A percentile compares a stretch with the other conserved stretches of the same genome.
phyloP scores from a whole-genome alignment of 345 rosid species.

The Melastoma malabathricum region DNA sequence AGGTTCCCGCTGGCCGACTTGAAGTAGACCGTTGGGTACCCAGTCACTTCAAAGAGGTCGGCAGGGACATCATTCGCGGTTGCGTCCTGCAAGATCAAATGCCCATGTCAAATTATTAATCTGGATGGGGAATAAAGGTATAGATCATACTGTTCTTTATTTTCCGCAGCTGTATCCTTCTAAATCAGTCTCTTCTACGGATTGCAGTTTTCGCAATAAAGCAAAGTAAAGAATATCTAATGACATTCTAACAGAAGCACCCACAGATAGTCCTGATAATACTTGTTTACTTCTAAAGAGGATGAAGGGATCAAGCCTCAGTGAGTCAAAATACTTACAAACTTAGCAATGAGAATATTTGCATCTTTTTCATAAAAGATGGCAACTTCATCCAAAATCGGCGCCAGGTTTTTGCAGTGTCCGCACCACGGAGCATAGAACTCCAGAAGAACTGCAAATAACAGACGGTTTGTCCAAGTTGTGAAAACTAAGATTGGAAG shows the following conservation, averaged over 20 bases:
- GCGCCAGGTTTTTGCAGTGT: constrained; percentile 84
- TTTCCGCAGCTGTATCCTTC: too few relatives aligned
- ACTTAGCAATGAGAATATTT: constrained; percentile 57
- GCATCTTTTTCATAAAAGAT: constrained; percentile 47
- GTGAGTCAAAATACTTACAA: constrained; percentile 32
- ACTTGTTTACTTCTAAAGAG: background rate
- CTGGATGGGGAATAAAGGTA: too few relatives aligned
- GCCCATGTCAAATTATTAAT: background rate
- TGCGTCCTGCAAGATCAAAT: constrained; percentile 43
- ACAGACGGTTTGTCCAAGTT: constrained; percentile 1
- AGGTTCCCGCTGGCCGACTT: constrained; percentile 55
- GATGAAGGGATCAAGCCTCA: background rate
- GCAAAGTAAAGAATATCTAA: too few relatives aligned
- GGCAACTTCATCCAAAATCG: constrained; percentile 92
- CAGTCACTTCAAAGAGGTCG: constrained; percentile 62
- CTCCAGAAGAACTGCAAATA: constrained; percentile 65
- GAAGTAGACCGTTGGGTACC: constrained; percentile 78
- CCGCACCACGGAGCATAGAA: constrained; percentile 99
- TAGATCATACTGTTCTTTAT: too few relatives aligned
- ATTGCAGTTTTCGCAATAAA: too few relatives aligned
- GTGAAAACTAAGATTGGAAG: background rate
- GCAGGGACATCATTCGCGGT: constrained; percentile 66
- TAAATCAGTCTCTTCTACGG: too few relatives aligned
- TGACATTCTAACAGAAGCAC: too few relatives aligned
- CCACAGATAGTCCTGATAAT: too few relatives aligned